Evolutionary conservation across 495 filamentous ascomycete species (phyloP).

Genomic region (Daldinia decipiens): DNA sequence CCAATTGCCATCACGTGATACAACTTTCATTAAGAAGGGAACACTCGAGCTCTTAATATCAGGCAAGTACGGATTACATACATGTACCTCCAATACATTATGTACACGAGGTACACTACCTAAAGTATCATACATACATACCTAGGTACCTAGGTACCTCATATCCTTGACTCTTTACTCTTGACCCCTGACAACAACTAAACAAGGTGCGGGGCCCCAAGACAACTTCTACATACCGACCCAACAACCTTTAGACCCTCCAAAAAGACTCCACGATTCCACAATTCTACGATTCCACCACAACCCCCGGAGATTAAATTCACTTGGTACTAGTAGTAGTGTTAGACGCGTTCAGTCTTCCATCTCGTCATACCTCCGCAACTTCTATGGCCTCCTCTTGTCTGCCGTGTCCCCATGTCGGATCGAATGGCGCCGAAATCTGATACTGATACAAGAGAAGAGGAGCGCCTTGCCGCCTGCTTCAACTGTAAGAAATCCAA

Average conservation of each 20-base stretch:
- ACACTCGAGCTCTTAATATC: neutral
- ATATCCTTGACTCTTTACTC: slow-evolving; percentile 6
- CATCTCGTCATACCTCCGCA: slow-evolving; percentile 21
- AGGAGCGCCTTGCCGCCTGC: slow-evolving; percentile 66
- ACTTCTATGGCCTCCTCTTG: slow-evolving; percentile 43
- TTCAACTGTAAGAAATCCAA: slow-evolving; percentile 75
- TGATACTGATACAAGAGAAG: slow-evolving; percentile 44
- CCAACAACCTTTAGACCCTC: slow-evolving; percentile 27
- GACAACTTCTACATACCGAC: slow-evolving; percentile 40
- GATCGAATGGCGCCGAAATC: slow-evolving; percentile 44
- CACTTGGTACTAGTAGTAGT: slow-evolving; percentile 19
- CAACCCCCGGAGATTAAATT: slow-evolving; percentile 35
- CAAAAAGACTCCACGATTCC: slow-evolving; percentile 4
- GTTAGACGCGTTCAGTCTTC: slow-evolving; percentile 15
- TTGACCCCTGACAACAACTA: slow-evolving; percentile 18
- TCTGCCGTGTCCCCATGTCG: slow-evolving; percentile 38
- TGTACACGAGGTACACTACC: too few species aligned
- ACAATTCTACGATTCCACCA: slow-evolving; percentile 12
- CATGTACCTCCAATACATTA: too few species aligned
- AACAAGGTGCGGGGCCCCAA: slow-evolving; percentile 39
- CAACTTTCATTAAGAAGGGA: slow-evolving; percentile 19
- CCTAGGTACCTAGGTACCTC: too few species aligned
- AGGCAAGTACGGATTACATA: too few species aligned
- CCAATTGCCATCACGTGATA: slow-evolving; percentile 25
- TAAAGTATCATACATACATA: too few species aligned